Evolutionary conservation across 78 protist genomes (phyloP).

Genomic region (Anaeramoeba flamelloides): DNA sequence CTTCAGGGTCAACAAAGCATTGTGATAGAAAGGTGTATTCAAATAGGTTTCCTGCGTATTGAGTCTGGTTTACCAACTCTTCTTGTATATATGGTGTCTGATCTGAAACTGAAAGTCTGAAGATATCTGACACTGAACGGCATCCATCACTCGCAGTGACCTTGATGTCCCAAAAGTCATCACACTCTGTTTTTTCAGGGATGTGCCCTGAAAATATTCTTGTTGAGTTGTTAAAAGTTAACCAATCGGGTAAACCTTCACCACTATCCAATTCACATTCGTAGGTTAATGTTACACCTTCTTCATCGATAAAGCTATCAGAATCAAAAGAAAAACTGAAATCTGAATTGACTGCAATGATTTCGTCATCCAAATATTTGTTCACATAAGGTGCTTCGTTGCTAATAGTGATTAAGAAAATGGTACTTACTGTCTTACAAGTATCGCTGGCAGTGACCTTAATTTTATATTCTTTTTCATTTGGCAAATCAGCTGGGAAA

Average conservation of each 20-base stretch:
- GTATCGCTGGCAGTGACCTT: not conserved
- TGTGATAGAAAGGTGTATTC: too few species aligned
- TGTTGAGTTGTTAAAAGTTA: not conserved
- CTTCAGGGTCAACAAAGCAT: too few species aligned
- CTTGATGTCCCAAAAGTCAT: not conserved
- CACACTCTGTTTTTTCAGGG: not conserved
- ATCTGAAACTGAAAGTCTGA: too few species aligned
- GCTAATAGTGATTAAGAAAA: not conserved
- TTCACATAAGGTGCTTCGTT: not conserved
- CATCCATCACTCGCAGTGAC: not conserved
- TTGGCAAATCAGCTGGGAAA: not conserved
- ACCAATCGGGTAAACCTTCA: not conserved
- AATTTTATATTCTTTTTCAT: not conserved
- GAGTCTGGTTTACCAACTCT: too few species aligned
- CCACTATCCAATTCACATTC: not conserved
- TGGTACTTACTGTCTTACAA: not conserved
- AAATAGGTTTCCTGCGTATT: too few species aligned
- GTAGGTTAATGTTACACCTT: not conserved
- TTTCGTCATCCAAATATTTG: not conserved
- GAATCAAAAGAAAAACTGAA: not conserved
- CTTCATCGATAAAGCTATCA: not conserved
- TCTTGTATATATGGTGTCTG: too few species aligned
- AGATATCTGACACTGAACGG: not conserved
- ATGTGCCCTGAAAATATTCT: not conserved
- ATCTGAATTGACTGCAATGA: not conserved